Evolutionary conservation across 2,329 filamentous ascomycete genomes (phyloP), one percentile per base, ranked within the genome.

Genomic region (Fusarium temperatum): DNA sequence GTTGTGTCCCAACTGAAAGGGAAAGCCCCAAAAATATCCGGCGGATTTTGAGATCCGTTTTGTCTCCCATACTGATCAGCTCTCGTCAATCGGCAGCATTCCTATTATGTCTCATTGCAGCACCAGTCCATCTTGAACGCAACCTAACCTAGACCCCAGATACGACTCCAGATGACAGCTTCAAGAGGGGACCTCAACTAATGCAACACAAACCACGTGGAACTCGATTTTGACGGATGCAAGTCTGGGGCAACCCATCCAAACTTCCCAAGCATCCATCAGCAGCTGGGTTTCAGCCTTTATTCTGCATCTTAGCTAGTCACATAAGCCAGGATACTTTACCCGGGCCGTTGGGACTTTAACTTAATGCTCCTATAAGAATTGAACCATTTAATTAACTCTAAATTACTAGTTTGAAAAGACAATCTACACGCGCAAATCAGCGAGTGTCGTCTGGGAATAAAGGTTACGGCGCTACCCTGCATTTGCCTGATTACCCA

Each of bases 161-260:
- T 20, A 12, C 38, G 6, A 28, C 58, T 42, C 8, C 38, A 36
- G 24, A 35, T 41, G 38, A 56, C 42, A 51, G 48, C 8, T 26
- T 3, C 5, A 26, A 38, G 15, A 56, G 10, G 24, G 45, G 35
- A 28, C 7, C 1, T 14, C 20, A 22, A 41, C 1, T n/a, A 18
- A 36, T 63, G 36, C 28, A 61, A 61, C 54, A 26, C 28, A 50
- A 28, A 26, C 55, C 42, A 63, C 55, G 61, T 61, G 61, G 61
- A 42, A 20, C 8, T 3, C 13, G 13, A 20, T 9, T 9, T 8
- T 50, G 54, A 41, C n/a, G 20, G 13, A 42, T 42, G 55, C 28
- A 50, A 18, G 38, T 57, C 24, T 11, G 17, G 24, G 38, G 59
- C 30, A 26, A 45, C 38, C 15, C 14, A 17, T 13, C 11, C 17